phyloP scores from a whole-genome alignment of 805 yeast species.

The Nakazawaea peltata region DNA sequence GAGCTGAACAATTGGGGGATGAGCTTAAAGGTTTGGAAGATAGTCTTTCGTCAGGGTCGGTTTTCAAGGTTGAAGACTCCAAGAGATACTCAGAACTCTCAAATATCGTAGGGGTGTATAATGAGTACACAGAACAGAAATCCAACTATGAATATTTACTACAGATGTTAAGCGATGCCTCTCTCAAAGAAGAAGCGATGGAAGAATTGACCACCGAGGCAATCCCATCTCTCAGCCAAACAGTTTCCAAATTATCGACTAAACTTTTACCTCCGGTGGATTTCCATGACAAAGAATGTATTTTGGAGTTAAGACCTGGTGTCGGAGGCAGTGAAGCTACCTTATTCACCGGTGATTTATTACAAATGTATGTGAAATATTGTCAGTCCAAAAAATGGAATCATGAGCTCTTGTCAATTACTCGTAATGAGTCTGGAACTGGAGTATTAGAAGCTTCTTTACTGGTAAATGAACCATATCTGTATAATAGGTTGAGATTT shows the following conservation, averaged over 20 bases:
- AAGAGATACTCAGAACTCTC: slow-evolving; percentile 39
- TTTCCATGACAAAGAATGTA: slow-evolving; percentile 67
- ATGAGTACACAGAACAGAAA: slow-evolving; percentile 26
- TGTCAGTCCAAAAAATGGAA: slow-evolving; percentile 65
- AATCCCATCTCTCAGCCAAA: slow-evolving; percentile 33
- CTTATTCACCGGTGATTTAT: slow-evolving; percentile 72
- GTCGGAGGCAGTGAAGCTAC: slow-evolving; percentile 94
- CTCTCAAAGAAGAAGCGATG: slow-evolving; percentile 50
- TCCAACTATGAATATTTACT: slow-evolving; percentile 26
- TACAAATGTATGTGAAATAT: slow-evolving; percentile 74
- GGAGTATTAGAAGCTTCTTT: slow-evolving; percentile 76
- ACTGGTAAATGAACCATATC: slow-evolving; percentile 64
- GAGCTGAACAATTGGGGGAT: slow-evolving; percentile 32
- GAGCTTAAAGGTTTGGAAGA: slow-evolving; percentile 35
- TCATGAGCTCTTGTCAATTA: slow-evolving; percentile 46
- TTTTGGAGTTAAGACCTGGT: slow-evolving; percentile 88
- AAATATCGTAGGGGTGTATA: slow-evolving; percentile 31
- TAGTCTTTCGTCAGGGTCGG: slow-evolving; percentile 31
- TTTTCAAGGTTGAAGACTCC: slow-evolving; percentile 39
- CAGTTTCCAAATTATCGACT: slow-evolving; percentile 40
- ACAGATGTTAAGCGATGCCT: slow-evolving; percentile 36
- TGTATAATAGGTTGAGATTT: slow-evolving; percentile 63
- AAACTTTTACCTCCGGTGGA: slow-evolving; percentile 69
- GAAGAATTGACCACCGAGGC: slow-evolving; percentile 41
- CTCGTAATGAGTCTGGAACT: slow-evolving; percentile 48